Evolutionary conservation across 2,329 filamentous ascomycete species (phyloP).

Genomic region (Metarhizium album): DNA sequence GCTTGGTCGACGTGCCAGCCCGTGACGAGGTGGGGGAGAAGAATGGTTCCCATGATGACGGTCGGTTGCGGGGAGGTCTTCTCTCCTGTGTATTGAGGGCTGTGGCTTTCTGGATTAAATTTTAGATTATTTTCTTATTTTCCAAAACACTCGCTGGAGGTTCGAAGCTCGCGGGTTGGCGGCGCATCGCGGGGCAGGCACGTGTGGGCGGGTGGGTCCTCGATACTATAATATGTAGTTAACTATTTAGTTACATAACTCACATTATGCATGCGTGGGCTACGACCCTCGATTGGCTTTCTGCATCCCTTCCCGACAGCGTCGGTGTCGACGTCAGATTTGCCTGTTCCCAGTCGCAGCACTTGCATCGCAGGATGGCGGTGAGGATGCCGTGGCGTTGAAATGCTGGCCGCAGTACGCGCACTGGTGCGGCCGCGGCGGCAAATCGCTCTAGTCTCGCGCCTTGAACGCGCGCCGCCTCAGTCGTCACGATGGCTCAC

Average conservation of each 20-base stretch:
- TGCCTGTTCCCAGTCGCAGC: too few relatives aligned
- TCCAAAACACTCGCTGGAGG: too few relatives aligned
- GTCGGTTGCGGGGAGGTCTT: background rate
- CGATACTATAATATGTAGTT: too few relatives aligned
- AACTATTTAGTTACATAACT: too few relatives aligned
- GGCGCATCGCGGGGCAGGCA: background rate
- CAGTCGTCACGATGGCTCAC: background rate
- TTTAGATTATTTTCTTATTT: too few relatives aligned
- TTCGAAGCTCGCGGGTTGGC: background rate
- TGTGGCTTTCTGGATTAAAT: too few relatives aligned
- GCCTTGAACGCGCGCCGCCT: background rate
- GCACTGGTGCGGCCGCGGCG: background rate
- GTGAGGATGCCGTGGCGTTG: background rate
- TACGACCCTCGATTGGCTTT: too few relatives aligned
- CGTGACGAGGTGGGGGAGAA: conserved; percentile 79
- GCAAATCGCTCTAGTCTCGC: background rate
- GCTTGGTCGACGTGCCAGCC: conserved; percentile 99
- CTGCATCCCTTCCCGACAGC: too few relatives aligned
- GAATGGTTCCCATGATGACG: conserved; percentile 61
- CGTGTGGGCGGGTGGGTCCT: background rate
- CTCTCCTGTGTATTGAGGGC: too few relatives aligned
- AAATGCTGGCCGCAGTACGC: background rate
- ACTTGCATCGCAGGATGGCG: too few relatives aligned
- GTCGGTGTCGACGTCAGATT: too few relatives aligned
- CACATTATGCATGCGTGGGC: too few relatives aligned